These are phyloP conservation scores for Nakazawaea siamensis DNA, from an alignment of 805 yeast species.

Conservation along the genomic window DNA sequence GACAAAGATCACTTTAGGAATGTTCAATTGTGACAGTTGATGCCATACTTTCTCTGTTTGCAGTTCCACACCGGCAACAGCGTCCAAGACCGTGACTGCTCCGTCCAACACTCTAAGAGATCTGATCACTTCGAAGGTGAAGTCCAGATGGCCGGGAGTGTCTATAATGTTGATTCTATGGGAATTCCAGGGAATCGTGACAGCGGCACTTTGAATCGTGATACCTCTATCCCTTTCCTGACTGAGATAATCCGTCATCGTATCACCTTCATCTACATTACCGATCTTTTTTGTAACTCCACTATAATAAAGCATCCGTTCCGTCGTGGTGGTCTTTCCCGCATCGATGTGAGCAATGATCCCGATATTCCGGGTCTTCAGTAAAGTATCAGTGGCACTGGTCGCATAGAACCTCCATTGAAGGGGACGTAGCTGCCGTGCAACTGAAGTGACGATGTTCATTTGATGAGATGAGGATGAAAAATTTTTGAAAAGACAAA, in stretches of 20 bases:
- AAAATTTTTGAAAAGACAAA: background rate
- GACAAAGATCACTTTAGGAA: slow-evolving; percentile 75
- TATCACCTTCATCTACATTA: slow-evolving; percentile 93
- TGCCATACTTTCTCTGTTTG: slow-evolving; percentile 97
- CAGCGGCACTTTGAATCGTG: slow-evolving; percentile 95
- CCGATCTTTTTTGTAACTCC: slow-evolving; percentile 80
- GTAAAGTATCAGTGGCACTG: no score
- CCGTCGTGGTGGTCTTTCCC: slow-evolving; percentile 97
- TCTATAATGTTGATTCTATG: slow-evolving; percentile 81
- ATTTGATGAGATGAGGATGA: no score
- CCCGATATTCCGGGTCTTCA: slow-evolving; percentile 76
- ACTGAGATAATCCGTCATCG: slow-evolving; percentile 86
- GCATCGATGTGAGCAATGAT: slow-evolving; percentile 99
- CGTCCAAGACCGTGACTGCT: slow-evolving; percentile 86
- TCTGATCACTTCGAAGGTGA: slow-evolving; percentile 87
- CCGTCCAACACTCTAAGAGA: slow-evolving; percentile 91
- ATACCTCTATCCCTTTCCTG: slow-evolving; percentile 91
- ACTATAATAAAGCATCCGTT: slow-evolving; percentile 84
- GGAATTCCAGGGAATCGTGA: slow-evolving; percentile 73
- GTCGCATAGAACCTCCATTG: no score
- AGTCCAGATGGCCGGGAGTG: slow-evolving; percentile 98
- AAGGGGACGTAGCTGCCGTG: no score
- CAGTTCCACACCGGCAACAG: slow-evolving; percentile 97
- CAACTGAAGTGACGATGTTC: no score
- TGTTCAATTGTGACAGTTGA: slow-evolving; percentile 58